Conservation (phyloP, 2,329 filamentous ascomycete species). For the Shiraia sp. region DNA sequence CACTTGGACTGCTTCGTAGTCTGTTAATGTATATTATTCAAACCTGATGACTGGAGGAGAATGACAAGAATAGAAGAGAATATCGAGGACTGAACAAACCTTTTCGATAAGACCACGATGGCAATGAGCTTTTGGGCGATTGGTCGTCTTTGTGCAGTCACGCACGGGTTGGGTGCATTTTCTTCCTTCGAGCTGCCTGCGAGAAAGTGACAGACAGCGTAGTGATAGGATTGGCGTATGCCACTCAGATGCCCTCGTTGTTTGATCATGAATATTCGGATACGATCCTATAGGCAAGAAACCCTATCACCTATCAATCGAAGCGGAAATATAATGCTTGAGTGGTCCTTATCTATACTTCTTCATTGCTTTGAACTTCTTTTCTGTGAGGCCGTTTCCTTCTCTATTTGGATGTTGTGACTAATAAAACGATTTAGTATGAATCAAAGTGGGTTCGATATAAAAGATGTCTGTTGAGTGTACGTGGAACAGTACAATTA, state of each 20-base stretch:
- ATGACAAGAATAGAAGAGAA: not conserved
- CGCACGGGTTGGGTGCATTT: conserved; percentile 15
- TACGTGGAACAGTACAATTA: too few species aligned
- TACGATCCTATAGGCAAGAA: too few species aligned
- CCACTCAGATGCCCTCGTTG: not conserved
- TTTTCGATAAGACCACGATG: conserved; percentile 14
- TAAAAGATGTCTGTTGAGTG: too few species aligned
- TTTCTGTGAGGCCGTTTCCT: too few species aligned
- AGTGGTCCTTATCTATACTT: too few species aligned
- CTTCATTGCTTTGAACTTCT: too few species aligned
- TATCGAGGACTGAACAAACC: conserved; percentile 9
- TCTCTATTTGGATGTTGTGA: too few species aligned
- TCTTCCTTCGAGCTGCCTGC: conserved; percentile 2
- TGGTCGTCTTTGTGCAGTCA: conserved; percentile 12
- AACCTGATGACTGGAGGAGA: conserved; percentile 8
- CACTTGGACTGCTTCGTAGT: conserved; percentile 11
- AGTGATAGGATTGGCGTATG: not conserved
- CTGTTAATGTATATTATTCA: conserved; percentile 39
- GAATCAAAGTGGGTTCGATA: too few species aligned
- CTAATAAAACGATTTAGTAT: too few species aligned
- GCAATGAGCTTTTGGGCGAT: conserved; percentile 10
- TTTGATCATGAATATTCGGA: not conserved
- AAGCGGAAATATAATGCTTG: too few species aligned
- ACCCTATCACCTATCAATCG: too few species aligned
- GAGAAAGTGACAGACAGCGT: too few species aligned